phyloP scores from a whole-genome alignment of 2,329 filamentous ascomycete genomes.

The Didymella lethalis region DNA sequence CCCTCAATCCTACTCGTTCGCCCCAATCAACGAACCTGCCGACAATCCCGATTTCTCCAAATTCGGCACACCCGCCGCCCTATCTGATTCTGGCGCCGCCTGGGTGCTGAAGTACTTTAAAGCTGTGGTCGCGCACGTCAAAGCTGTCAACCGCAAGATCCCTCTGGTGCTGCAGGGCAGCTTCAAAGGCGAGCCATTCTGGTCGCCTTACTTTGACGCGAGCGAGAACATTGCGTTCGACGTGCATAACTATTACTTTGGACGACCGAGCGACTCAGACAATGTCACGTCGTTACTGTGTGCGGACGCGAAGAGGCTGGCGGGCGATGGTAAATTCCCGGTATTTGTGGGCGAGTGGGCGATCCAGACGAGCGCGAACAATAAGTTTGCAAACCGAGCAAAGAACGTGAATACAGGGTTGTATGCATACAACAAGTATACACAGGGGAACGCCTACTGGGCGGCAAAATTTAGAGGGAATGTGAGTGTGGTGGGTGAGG shows the following conservation, averaged over 20 bases:
- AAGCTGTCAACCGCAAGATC: slow-evolving; percentile 26
- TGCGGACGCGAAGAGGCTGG: slow-evolving; percentile 25
- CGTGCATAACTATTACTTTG: slow-evolving; percentile 40
- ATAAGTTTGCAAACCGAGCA: slow-evolving; percentile 39
- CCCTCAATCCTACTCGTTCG: slow-evolving; percentile 46
- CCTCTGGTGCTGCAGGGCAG: slow-evolving; percentile 31
- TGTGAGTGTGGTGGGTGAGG: slow-evolving; percentile 23
- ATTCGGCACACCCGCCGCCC: slow-evolving; percentile 45
- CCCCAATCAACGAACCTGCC: slow-evolving; percentile 50
- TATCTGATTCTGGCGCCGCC: slow-evolving; percentile 38
- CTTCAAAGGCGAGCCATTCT: slow-evolving; percentile 32
- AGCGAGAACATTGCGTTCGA: slow-evolving; percentile 34
- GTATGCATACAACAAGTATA: slow-evolving; percentile 47
- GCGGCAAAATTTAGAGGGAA: slow-evolving; percentile 32
- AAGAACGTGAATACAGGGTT: slow-evolving; percentile 43
- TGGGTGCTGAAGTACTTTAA: slow-evolving; percentile 48
- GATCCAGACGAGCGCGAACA: slow-evolving; percentile 45
- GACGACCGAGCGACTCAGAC: slow-evolving; percentile 21
- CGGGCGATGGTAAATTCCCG: slow-evolving; percentile 28
- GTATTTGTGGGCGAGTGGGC: slow-evolving; percentile 50
- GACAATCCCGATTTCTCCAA: slow-evolving; percentile 43
- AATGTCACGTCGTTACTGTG: slow-evolving; percentile 26
- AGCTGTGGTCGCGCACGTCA: slow-evolving; percentile 25
- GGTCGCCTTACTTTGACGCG: slow-evolving; percentile 22
- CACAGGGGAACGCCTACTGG: slow-evolving; percentile 44